Evolutionary conservation across 352 stramenopile species (phyloP).

Genomic region (Aphanomyces cochlioides): DNA sequence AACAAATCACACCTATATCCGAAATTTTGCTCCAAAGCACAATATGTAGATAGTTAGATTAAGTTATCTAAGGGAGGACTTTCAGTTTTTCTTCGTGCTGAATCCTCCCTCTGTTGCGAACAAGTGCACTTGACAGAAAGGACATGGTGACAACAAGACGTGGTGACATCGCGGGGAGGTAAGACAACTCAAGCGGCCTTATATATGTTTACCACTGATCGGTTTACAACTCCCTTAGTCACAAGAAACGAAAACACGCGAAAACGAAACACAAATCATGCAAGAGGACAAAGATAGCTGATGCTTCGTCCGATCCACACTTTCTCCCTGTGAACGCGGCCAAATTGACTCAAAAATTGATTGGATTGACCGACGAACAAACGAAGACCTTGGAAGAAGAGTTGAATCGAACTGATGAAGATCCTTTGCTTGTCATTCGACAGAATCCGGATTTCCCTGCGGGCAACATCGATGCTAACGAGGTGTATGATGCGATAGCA

Average conservation of each 20-base stretch:
- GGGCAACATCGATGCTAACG: constrained; percentile 23
- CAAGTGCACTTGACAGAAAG: no score
- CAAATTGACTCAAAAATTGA: constrained; percentile 27
- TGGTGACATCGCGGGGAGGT: constrained; percentile 21
- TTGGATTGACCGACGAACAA: constrained; percentile 25
- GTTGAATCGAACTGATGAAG: constrained; percentile 27
- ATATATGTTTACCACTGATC: constrained; percentile 26
- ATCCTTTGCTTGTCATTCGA: constrained; percentile 24
- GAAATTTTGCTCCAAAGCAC: no score
- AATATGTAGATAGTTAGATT: no score
- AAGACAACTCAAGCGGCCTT: constrained; percentile 26
- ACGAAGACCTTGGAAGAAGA: constrained; percentile 26
- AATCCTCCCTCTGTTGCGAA: no score
- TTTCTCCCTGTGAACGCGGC: constrained; percentile 23
- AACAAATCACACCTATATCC: no score
- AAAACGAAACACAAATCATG: constrained; percentile 25
- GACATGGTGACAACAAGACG: constrained; percentile 21
- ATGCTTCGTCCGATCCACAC: constrained; percentile 25
- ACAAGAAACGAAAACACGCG: constrained; percentile 26
- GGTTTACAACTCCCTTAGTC: constrained; percentile 23
- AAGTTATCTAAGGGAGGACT: no score
- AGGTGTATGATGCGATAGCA: constrained; percentile 24
- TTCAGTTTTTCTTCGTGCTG: no score
- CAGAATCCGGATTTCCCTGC: constrained; percentile 22
- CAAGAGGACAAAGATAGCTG: constrained; percentile 23